Evolutionary conservation across 495 filamentous ascomycete species (phyloP).

Genomic region (Penicillium salamii): DNA sequence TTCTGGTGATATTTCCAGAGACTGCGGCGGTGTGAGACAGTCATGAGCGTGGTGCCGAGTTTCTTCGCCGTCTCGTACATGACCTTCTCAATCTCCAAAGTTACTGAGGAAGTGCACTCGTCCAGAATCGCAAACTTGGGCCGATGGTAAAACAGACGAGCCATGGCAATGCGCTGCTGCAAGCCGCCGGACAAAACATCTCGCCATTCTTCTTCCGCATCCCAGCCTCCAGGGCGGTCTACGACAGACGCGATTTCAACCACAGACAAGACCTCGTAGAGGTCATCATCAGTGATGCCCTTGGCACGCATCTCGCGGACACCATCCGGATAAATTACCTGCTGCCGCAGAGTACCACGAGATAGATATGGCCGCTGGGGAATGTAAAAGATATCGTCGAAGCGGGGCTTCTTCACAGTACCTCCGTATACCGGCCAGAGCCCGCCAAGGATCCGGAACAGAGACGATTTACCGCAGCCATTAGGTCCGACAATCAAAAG

Average conservation of each 20-base stretch:
- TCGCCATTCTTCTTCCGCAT: conserved; percentile 94
- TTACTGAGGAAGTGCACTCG: conserved; percentile 92
- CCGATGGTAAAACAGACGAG: conserved; percentile 89
- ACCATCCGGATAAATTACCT: conserved; percentile 95
- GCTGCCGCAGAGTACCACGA: conserved; percentile 83
- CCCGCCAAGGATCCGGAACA: conserved; percentile 94
- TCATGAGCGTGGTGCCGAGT: conserved; percentile 92
- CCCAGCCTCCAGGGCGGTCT: conserved; percentile 79
- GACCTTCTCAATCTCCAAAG: conserved; percentile 85
- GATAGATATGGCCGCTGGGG: conserved; percentile 93
- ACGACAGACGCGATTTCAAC: conserved; percentile 85
- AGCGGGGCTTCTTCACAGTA: conserved; percentile 81
- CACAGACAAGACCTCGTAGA: conserved; percentile 69
- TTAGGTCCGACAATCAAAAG: conserved; percentile 95
- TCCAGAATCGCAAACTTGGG: conserved; percentile 91
- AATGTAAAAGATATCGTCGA: conserved; percentile 95
- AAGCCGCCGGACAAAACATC: conserved; percentile 85
- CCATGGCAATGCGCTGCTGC: conserved; percentile 98
- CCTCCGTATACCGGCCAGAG: conserved; percentile 99
- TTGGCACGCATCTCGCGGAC: conserved; percentile 81
- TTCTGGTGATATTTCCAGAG: conserved; percentile 94
- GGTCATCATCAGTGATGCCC: conserved; percentile 77
- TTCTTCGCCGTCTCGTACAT: conserved; percentile 97
- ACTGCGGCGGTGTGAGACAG: conserved; percentile 84
- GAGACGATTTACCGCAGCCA: conserved; percentile 91